These are phyloP conservation scores for Leccinum ponderosum DNA, from an alignment of 1,284 basidiomycete genomes.

Conservation along the genomic window DNA sequence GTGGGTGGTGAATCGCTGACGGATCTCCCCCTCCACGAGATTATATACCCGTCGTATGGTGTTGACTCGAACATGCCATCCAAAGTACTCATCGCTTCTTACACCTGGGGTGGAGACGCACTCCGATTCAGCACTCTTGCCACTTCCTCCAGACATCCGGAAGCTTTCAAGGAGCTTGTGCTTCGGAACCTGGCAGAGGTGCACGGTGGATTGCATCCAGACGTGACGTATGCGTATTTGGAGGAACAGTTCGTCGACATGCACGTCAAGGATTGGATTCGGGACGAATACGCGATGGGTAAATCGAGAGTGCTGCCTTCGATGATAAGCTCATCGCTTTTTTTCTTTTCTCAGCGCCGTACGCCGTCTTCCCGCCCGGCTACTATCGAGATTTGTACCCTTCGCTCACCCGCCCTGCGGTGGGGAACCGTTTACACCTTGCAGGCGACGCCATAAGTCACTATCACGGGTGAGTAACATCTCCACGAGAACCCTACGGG, in stretches of 20 bases:
- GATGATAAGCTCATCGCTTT: background rate
- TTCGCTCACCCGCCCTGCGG: background rate
- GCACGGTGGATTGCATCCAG: background rate
- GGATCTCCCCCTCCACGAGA: background rate
- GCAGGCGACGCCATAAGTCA: background rate
- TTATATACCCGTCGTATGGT: slow-evolving; percentile 38
- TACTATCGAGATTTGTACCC: background rate
- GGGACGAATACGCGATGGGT: slow-evolving; percentile 12
- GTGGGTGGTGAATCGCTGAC: slow-evolving; percentile 28
- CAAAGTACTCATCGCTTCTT: slow-evolving; percentile 8
- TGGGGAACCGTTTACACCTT: background rate
- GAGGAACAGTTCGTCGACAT: background rate
- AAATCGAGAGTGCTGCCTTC: background rate
- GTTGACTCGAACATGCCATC: slow-evolving; percentile 23
- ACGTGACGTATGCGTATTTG: background rate
- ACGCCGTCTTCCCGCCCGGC: background rate
- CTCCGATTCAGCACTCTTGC: background rate
- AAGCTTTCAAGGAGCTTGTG: background rate
- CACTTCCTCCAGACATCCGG: background rate
- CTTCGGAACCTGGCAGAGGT: slow-evolving; percentile 15
- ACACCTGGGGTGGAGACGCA: background rate
- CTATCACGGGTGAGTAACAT: background rate
- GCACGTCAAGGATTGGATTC: background rate
- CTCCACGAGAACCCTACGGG: too few species aligned
- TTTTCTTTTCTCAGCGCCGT: background rate